Evolutionary conservation across 2,329 filamentous ascomycete species (phyloP).

Genomic region (Colletotrichum euphorbiae): DNA sequence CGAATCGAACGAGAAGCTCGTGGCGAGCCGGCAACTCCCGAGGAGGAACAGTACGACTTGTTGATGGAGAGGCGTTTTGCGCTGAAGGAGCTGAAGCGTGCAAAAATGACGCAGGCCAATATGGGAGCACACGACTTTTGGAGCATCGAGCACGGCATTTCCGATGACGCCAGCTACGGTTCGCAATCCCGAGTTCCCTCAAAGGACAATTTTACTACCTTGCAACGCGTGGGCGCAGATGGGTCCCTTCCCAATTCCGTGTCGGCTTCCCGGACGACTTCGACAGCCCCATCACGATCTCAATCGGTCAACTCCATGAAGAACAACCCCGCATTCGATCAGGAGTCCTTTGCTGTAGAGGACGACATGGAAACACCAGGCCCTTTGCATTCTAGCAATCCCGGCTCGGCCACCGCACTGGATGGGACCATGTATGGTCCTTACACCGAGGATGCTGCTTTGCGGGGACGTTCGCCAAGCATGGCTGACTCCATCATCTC

Average conservation of each 20-base stretch:
- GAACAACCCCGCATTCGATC: conserved; percentile 28
- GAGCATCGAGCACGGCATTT: conserved; percentile 84
- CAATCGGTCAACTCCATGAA: conserved; percentile 58
- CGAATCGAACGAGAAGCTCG: conserved; percentile 80
- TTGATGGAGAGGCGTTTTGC: conserved; percentile 69
- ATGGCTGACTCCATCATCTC: conserved; percentile 82
- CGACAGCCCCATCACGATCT: conserved; percentile 60
- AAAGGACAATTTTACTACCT: conserved; percentile 52
- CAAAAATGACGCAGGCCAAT: conserved; percentile 63
- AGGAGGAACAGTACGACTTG: conserved; percentile 71
- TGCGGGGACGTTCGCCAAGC: conserved; percentile 80
- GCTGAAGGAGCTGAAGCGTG: conserved; percentile 67
- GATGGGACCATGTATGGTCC: conserved; percentile 84
- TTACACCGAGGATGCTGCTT: conserved; percentile 67
- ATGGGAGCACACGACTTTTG: conserved; percentile 74
- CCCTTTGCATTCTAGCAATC: conserved; percentile 61
- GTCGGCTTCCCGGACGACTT: conserved; percentile 55
- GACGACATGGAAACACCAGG: conserved; percentile 67
- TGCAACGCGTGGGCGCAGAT: conserved; percentile 46
- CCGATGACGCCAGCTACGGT: conserved; percentile 59
- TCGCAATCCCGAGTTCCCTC: conserved; percentile 59
- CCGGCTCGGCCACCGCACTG: conserved; percentile 67
- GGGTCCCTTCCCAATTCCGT: conserved; percentile 54
- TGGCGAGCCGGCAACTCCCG: conserved; percentile 67
- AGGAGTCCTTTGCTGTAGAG: conserved; percentile 46